Evolutionary conservation across 2,329 filamentous ascomycete genomes (phyloP).

Genomic region (Acrocalymma vagum): DNA sequence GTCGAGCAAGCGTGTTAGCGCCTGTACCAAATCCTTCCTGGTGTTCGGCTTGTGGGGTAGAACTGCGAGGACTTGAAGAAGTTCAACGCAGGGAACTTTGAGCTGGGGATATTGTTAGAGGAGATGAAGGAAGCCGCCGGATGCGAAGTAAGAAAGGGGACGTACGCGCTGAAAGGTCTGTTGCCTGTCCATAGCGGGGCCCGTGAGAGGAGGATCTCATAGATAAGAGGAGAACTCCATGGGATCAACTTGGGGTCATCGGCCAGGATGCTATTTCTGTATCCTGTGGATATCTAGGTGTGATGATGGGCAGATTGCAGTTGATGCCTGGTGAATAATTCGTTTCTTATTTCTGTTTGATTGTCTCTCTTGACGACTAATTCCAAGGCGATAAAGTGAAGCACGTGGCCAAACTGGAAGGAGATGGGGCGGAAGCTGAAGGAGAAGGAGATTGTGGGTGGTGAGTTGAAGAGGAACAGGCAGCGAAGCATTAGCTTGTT

Average conservation of each 20-base stretch:
- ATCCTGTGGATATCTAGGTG: too few species aligned
- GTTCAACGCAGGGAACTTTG: conserved; percentile 65
- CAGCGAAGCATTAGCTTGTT: too few species aligned
- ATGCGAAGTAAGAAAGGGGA: neutral
- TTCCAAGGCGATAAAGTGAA: too few species aligned
- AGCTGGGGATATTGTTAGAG: conserved; percentile 50
- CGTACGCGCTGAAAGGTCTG: conserved; percentile 49
- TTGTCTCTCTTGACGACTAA: too few species aligned
- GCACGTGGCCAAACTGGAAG: too few species aligned
- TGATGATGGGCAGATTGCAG: too few species aligned
- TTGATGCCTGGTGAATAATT: too few species aligned
- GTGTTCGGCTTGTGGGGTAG: conserved; percentile 57
- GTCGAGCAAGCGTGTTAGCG: conserved; percentile 56
- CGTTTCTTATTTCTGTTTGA: too few species aligned
- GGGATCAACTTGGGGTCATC: neutral
- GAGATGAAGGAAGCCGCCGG: too few species aligned
- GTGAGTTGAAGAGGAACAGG: too few species aligned
- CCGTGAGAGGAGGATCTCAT: neutral
- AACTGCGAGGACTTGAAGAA: conserved; percentile 63
- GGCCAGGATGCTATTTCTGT: conserved; percentile 1
- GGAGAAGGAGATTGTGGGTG: too few species aligned
- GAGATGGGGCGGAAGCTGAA: too few species aligned
- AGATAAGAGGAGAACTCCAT: neutral
- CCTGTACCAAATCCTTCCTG: conserved; percentile 56
- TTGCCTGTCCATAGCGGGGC: conserved; percentile 44